These are phyloP conservation scores for Acanthamoeba culbertsoni DNA, from an alignment of 208 protist genomes.

Conservation along the genomic window DNA sequence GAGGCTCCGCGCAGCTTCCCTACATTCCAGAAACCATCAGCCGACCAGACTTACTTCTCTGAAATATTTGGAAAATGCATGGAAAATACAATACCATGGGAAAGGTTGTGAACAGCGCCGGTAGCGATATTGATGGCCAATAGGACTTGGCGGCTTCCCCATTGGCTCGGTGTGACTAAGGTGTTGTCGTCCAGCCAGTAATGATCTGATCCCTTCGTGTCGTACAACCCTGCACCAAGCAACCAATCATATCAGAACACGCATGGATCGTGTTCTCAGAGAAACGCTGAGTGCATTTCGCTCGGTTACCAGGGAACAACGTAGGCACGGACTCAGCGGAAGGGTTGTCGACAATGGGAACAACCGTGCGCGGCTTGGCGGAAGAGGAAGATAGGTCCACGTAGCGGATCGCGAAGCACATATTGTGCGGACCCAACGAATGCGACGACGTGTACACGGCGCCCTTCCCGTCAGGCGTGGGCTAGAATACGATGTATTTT, in stretches of 20 bases:
- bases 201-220: background rate
- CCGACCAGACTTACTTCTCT: background rate
- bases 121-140: background rate
- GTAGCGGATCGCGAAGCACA: background rate
- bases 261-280: too few species aligned
- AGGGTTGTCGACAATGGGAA: background rate
- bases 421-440: background rate
- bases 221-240: background rate
- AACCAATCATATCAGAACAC: too few species aligned
- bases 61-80: background rate
- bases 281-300: too few species aligned
- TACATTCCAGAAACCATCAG: background rate
- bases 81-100: background rate
- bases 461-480: background rate
- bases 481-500: background rate
- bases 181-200: background rate
- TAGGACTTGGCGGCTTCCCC: conserved; percentile 2
- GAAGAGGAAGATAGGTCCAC: background rate
- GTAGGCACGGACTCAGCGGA: background rate
- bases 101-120: background rate
- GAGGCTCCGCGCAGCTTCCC: background rate
- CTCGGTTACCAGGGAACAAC: background rate
- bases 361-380: background rate
- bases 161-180: background rate
- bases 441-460: background rate